These are phyloP conservation scores for Umbelopsis sp. DNA, from an alignment of 192 early-diverging fungal species.

Conservation along the genomic window DNA sequence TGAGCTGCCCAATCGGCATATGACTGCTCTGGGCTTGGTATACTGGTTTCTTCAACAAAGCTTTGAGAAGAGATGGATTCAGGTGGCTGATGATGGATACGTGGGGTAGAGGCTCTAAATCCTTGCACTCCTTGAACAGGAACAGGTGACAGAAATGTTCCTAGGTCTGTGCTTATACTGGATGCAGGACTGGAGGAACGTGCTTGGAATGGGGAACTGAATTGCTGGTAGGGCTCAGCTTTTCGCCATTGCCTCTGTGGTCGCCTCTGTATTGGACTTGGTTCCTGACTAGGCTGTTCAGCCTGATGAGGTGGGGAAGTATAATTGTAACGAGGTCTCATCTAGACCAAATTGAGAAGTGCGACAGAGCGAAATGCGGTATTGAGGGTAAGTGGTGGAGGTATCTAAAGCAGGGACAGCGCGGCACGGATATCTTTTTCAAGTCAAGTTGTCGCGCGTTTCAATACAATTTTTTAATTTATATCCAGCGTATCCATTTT, in stretches of 20 bases:
- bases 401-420: no score
- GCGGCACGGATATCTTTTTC: no score
- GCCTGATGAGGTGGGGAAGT: slow-evolving; percentile 12
- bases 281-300: neutral
- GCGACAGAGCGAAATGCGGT: neutral
- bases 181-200: neutral
- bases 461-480: no score
- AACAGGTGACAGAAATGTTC: slow-evolving; percentile 9
- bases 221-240: neutral
- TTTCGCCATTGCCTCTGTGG: neutral
- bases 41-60: neutral
- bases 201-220: neutral
- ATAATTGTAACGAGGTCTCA: slow-evolving; percentile 20
- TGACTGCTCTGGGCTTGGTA: slow-evolving; percentile 10
- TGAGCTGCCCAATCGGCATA: slow-evolving; percentile 8
- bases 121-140: slow-evolving; percentile 4
- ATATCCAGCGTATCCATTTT: no score
- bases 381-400: neutral
- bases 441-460: neutral
- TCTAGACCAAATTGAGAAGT: slow-evolving; percentile 2
- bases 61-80: slow-evolving; percentile 6
- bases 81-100: neutral
- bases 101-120: slow-evolving; percentile 4
- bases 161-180: slow-evolving; percentile 5
- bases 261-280: neutral